phyloP scores from a whole-genome alignment of 305 asterid species.

The Fraxinus greggii region DNA sequence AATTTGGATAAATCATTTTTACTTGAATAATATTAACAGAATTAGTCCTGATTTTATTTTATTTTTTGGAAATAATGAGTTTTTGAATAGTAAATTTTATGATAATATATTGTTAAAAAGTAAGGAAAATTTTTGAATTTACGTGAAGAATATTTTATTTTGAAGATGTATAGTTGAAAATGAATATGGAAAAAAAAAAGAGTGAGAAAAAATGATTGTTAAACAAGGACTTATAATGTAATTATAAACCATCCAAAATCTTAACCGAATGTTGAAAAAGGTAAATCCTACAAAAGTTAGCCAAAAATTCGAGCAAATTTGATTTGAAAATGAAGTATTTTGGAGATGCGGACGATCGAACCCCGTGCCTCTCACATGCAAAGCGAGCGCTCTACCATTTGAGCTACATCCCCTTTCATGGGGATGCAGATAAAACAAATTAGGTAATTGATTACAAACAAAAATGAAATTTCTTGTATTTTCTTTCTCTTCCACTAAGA shows the following conservation, averaged over 20 bases:
- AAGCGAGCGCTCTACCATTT: conserved; percentile 99
- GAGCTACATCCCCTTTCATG: too few species aligned
- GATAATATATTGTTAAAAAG: neutral
- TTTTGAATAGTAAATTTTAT: too few species aligned
- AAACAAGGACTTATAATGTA: neutral
- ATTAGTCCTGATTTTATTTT: too few species aligned
- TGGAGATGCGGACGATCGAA: conserved; percentile 96
- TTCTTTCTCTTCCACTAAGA: neutral
- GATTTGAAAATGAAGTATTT: neutral
- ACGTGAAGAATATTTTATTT: neutral
- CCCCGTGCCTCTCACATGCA: conserved; percentile 91
- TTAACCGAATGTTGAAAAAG: neutral
- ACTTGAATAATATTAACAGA: neutral
- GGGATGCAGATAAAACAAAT: too few species aligned
- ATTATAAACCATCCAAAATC: neutral
- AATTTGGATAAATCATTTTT: neutral
- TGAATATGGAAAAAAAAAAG: too few species aligned
- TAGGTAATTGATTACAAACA: too few species aligned
- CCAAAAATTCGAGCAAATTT: neutral
- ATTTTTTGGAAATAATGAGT: too few species aligned
- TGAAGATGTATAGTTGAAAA: neutral
- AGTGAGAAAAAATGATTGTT: neutral
- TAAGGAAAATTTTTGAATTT: too few species aligned
- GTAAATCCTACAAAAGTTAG: neutral
- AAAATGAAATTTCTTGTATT: neutral